Conservation (phyloP, 2,329 filamentous ascomycete genomes). For the Apiospora hydei region DNA sequence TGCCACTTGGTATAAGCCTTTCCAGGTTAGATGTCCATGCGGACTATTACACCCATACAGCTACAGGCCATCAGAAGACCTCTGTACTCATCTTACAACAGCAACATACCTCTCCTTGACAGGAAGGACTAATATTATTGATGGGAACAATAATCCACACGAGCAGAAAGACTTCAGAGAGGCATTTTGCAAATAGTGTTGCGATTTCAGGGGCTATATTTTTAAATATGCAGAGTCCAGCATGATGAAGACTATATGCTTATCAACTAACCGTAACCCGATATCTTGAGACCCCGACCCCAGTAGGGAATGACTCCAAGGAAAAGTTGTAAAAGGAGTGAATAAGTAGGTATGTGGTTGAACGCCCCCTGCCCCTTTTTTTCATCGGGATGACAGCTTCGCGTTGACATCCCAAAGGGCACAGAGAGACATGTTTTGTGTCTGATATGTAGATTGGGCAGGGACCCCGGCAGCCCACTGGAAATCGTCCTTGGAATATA, state of each 20-base stretch:
- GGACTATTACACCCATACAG: no score
- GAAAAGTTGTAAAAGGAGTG: conserved; percentile 18
- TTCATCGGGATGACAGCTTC: background rate
- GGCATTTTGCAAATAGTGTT: background rate
- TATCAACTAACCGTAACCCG: background rate
- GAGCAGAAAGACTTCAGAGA: background rate
- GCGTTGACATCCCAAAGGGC: background rate
- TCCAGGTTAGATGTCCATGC: no score
- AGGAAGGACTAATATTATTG: background rate
- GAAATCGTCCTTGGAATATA: background rate
- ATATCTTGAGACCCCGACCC: background rate
- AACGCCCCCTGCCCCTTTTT: background rate
- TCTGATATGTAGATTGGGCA: background rate
- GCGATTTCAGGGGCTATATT: background rate
- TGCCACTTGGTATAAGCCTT: no score
- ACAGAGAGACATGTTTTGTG: background rate
- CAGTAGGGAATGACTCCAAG: conserved; percentile 7
- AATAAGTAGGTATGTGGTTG: background rate
- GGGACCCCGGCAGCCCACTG: background rate
- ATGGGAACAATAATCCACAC: background rate
- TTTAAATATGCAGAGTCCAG: background rate
- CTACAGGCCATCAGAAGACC: no score
- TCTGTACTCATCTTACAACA: background rate
- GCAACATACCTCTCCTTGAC: no score
- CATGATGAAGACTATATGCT: background rate